Base-by-base conservation (phyloP, 306 rosid genomes). In the Cicer chorassanicum region DNA sequence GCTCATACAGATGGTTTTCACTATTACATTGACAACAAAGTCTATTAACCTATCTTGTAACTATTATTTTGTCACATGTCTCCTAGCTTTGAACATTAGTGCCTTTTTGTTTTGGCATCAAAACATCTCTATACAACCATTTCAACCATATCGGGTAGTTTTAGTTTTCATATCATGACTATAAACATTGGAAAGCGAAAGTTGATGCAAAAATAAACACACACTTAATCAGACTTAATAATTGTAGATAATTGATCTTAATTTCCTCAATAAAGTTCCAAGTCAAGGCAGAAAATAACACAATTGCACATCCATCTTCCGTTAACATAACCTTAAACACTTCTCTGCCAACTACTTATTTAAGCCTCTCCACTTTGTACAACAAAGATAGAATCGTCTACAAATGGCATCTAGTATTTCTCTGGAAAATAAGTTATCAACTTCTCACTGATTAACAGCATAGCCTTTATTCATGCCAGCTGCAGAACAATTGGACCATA, bases 241-340 rank as follows among this genome's bases (percentile, higher is more conserved):
- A 39, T 1, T 14, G 4, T 21, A 24, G 49, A 50, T 34, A 68
- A n/a, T 21, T 38, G 9, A 49, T 21, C 66, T 43, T 40, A 48
- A 36, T 49, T 12, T 53, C 67, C 49, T 63, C 64, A 2, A 13
- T 5, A 64, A n/a, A 54, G 16, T 16, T 39, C 41, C 36, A 72
- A 53, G 49, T 21, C 73, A 64, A 11, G 55, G n/a, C 46, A 46
- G 19, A 68, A 36, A 21, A 29, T 9, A 57, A 29, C 40, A 61
- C 34, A 40, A 68, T 4, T 9, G 5, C 15, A 56, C 3, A 29
- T 62, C 67, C 9, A 8, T 45, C 74, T 6, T 54, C 44, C 45
- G 45, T 45, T 18, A 55, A 44, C 74, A 72, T 67, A 10, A 34
- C 46, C 61, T 38, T 5, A 43, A 60, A 48, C 70, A 74, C 78